These are phyloP conservation scores for Apiotrichum siamense DNA, from an alignment of 1,284 basidiomycete genomes.

Conservation along the genomic window DNA sequence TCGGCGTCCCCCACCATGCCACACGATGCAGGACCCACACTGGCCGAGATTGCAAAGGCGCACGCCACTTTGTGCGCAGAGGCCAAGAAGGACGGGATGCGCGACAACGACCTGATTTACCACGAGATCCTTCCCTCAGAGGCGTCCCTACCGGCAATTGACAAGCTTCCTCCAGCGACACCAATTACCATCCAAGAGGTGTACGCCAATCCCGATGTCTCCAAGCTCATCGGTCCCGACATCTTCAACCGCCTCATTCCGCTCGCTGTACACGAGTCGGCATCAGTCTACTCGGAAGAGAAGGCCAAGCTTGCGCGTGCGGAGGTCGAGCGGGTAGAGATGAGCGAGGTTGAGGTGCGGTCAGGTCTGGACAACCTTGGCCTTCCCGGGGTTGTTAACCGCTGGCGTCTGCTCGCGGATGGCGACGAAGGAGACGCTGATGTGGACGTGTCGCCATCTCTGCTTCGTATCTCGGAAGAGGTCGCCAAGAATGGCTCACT, in stretches of 20 bases:
- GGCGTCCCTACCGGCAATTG: conserved; percentile 71
- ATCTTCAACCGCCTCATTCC: conserved; percentile 85
- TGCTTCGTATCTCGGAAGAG: conserved; percentile 72
- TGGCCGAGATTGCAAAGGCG: conserved; percentile 75
- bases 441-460: conserved; percentile 61
- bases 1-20: conserved; percentile 76
- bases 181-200: conserved; percentile 90
- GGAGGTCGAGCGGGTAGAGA: conserved; percentile 81
- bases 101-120: conserved; percentile 97
- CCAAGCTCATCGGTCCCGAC: conserved; percentile 89
- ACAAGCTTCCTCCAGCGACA: conserved; percentile 69
- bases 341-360: conserved; percentile 71
- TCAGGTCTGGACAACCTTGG: conserved; percentile 78
- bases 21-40: conserved; percentile 69
- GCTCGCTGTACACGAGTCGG: conserved; percentile 90
- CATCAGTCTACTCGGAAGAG: conserved; percentile 95
- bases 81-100: conserved; percentile 65
- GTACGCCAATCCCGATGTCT: conserved; percentile 83
- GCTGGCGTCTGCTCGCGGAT: conserved; percentile 71
- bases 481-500: conserved; percentile 57
- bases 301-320: conserved; percentile 91
- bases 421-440: conserved; percentile 52
- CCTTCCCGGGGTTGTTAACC: conserved; percentile 66
- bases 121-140: conserved; percentile 83
- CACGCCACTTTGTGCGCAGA: conserved; percentile 74